phyloP scores from a whole-genome alignment of 106 monocot genomes.

The Ottelia alismoides region DNA sequence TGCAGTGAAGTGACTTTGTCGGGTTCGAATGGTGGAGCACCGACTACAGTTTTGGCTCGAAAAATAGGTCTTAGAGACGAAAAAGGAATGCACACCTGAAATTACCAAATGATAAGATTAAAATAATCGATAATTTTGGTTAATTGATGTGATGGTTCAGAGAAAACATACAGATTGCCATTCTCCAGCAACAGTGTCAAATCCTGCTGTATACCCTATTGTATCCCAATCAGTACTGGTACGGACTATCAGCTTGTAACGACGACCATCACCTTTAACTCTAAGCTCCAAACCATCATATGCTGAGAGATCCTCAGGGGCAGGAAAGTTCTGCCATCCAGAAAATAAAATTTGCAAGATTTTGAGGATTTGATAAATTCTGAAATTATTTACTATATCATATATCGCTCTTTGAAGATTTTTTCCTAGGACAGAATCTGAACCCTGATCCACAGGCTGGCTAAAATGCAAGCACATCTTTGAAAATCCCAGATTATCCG shows the following conservation, averaged over 20 bases:
- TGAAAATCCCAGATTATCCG: too few species aligned
- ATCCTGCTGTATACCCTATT: slow-evolving; percentile 76
- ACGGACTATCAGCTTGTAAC: slow-evolving; percentile 82
- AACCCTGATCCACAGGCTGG: too few species aligned
- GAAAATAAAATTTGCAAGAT: slow-evolving; percentile 1
- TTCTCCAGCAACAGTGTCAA: slow-evolving; percentile 68
- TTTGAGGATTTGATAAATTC: background rate
- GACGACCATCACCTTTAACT: slow-evolving; percentile 77
- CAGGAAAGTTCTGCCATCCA: slow-evolving; percentile 64
- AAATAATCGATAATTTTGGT: too few species aligned
- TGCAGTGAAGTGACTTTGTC: slow-evolving; percentile 67
- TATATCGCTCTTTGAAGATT: too few species aligned
- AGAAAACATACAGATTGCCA: slow-evolving; percentile 66
- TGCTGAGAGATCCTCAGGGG: slow-evolving; percentile 85
- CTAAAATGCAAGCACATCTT: too few species aligned
- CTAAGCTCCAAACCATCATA: slow-evolving; percentile 91
- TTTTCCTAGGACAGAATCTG: too few species aligned
- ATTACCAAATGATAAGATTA: too few species aligned
- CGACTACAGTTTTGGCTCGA: slow-evolving; percentile 59
- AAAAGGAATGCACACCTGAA: slow-evolving; percentile 80
- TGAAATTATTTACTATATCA: too few species aligned
- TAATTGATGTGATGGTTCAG: too few species aligned
- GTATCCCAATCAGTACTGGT: slow-evolving; percentile 89
- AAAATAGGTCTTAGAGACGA: slow-evolving; percentile 77
- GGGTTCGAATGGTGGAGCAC: slow-evolving; percentile 81